Evolutionary conservation across 768 basidiomycete species (phyloP), one percentile per base, ranked within the genome.

Genomic region (Podaxis pistillaris): DNA sequence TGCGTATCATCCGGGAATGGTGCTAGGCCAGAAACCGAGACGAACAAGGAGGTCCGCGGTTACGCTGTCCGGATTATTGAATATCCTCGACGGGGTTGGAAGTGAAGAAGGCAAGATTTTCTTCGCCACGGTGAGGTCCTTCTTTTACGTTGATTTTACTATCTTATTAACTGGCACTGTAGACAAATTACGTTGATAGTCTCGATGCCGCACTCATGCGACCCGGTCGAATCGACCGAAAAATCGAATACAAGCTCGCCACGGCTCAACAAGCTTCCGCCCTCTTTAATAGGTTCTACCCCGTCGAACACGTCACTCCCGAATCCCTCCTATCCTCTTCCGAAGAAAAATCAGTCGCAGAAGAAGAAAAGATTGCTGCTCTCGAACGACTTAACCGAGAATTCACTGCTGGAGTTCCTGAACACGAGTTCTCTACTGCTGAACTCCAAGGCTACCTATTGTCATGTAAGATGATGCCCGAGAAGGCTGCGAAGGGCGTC

Each of bases 381-480:
- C 30, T 81, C 46, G 9, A 63, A 8, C 52, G 67, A 11, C 77
- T 83, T n/a, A 79, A 83, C 0, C 60, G 68, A 2, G 50, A 69
- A 28, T 88, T 87, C 67, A 74, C 80, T 0, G 64, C 69, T 0
- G 62, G 63, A 2, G 70, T 88, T 24, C 85, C 86, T 0, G 70
- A 76, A 11, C 66, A 79, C 51, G 77, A 79, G 61, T 83, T 86
- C 67, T 83, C 84, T 33, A 82, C 83, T 0, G 86, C 87, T 0
- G 84, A 87, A 60, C 74, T 89, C 1, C 86, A 88, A 67, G 84
- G 85, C 0, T 88, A 80, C 69, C 74, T 88, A 12, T 74, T 88
- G 6, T 67, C 69, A 9, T 75, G 76, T 63, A 82, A 83, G 65
- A 75, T 72, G 51, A 65, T 77, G 50, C 79, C 82, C 0, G 67